Evolutionary conservation across 1,284 basidiomycete species (phyloP), one percentile per base, ranked within the genome.

Genomic region (Porogramme epimiltina): DNA sequence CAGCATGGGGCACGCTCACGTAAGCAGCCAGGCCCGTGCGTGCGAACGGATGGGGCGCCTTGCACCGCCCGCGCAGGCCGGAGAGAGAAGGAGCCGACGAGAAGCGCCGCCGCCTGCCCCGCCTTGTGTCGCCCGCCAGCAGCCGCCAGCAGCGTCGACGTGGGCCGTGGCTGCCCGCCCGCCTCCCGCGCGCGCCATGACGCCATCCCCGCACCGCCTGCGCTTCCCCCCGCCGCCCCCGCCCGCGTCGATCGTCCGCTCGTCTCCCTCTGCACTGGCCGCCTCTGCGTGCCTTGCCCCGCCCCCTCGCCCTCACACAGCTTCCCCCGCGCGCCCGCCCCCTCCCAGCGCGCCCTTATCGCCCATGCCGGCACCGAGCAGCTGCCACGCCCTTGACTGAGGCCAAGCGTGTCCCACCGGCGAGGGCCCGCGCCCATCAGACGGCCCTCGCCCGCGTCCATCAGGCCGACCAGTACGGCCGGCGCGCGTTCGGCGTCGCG

Each of bases 21-120:
- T 65, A 61, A 66, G 43, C 51, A 8, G 24, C 4, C 18, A 49
- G 60, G 61, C 57, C 63, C 60, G 62, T 64, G 62, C 62, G 62
- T 62, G 62, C 24, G 61, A 64, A 54, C 24, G 1, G 4, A 0
- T 16, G 4, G n/a, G 28, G 22, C 42, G 42, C 34, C 42, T 26
- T 18, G 42, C 48, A 50, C 45, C n/a, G 49, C 34, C 40, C 34
- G 39, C 36, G 23, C n/a, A 16, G 20, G 23, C 40, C 50, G 49
- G 49, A 10, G 23, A 15, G 25, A 36, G 40, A 31, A 15, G 15
- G 0, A 8, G 23, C 50, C 50, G 50, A 47, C 40, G 19, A 11
- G 22, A 34, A 8, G 43, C 34, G 34, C 34, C 15, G 20, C 20
- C 19, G 28, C 33, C 28, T n/a, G 19, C 34, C 9, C 34, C 34